A percentile compares a stretch with the other conserved stretches of the same genome.
Evolutionary conservation across 2,329 filamentous ascomycete species (phyloP).

Genomic region (Macrophomina pseudophaseolina): DNA sequence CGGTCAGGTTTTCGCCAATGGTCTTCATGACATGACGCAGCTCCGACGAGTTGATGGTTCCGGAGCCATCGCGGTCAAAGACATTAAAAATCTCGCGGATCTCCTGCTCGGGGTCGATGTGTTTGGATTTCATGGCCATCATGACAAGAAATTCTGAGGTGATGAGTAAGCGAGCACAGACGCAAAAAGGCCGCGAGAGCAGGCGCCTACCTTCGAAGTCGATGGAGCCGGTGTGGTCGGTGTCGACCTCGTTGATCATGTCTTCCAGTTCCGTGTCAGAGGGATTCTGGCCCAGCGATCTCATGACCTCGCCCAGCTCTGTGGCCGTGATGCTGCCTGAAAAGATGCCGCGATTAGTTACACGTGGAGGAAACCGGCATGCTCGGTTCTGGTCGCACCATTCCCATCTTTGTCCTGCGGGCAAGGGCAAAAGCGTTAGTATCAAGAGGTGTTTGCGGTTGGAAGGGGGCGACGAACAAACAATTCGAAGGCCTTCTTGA

Average conservation of each 20-base stretch:
- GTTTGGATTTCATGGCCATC: conserved; percentile 67
- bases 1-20: conserved; percentile 68
- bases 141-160: conserved; percentile 66
- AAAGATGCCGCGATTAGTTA: neutral
- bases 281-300: conserved; percentile 66
- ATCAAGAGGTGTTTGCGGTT: conserved; percentile 2
- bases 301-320: conserved; percentile 68
- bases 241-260: conserved; percentile 70
- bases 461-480: conserved; percentile 75
- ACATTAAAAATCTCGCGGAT: conserved; percentile 69
- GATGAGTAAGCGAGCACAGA: neutral
- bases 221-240: conserved; percentile 68
- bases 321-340: conserved; percentile 67
- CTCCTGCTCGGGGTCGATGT: conserved; percentile 67
- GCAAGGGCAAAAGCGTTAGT: conserved; percentile 16
- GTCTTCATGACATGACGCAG: conserved; percentile 67
- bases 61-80: conserved; percentile 69
- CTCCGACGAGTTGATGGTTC: conserved; percentile 67
- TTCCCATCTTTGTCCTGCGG: conserved; percentile 63
- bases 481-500: conserved; percentile 99
- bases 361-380: conserved; percentile 15
- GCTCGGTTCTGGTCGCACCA: conserved; percentile 47
- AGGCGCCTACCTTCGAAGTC: conserved; percentile 61
- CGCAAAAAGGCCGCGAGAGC: neutral
- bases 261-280: conserved; percentile 67